Base-by-base conservation (phyloP, 306 rosid species). In the Vicia faba region DNA sequence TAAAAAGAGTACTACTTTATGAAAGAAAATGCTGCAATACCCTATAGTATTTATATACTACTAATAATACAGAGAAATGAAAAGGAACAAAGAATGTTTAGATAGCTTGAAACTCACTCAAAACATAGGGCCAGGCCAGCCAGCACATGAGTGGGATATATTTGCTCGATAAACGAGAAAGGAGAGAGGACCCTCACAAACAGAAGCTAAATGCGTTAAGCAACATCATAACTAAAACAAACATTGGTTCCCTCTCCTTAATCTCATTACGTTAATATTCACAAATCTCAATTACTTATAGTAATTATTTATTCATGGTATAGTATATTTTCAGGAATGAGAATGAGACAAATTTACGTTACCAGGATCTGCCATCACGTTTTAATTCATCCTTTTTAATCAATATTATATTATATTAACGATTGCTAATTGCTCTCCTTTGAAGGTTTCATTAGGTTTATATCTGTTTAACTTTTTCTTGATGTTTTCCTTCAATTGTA, bases 191-290 rank as follows among this genome's bases (percentile, higher is more conserved):
- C 26, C 61, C 62, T 19, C 51, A 55, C 51, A 55, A 55, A 55
- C 61, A 61, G 40, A 66, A 65, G 57, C 68, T 81, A 66, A 84
- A 86, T 81, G 85, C 91, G 80, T 88, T 76, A 91, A 88, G 96
- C 96, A 86, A 86, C 92, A 78, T 81, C 80, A 61, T 66, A 5
- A 60, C 75, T 46, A 61, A 18, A 36, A 16, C 16, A 33, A 64
- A 73, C 68, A 45, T 41, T 19, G 68, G 58, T 63, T 64, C 85
- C 71, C 79, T 80, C 63, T 66, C 65, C 61, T 74, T 75, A 64
- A 77, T 88, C 80, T 83, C 81, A 86, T 87, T 82, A 87, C 90
- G 92, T 85, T 82, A 82, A 91, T 81, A 73, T 74, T 84, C 92
- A 78, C 95, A 69, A 84, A 79, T 86, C 92, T 88, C 97, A 19